These are phyloP conservation scores for Colletotrichum echinochloae DNA, from an alignment of 2,329 filamentous ascomycete species.

Conservation along the genomic window DNA sequence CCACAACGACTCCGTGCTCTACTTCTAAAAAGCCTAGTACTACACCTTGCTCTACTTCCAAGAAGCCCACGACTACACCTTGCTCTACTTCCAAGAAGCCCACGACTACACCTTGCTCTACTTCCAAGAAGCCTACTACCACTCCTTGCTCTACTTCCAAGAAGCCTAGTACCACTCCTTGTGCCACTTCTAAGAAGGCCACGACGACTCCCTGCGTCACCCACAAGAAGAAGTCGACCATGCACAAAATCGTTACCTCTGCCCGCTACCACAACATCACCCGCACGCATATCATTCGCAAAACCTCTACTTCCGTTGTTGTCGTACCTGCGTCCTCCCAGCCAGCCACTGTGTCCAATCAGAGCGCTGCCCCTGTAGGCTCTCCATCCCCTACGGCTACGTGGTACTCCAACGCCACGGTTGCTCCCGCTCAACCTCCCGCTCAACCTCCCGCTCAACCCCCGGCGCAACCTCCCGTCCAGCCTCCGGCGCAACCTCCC, in stretches of 20 bases:
- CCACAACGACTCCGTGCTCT: not conserved
- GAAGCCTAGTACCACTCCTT: not conserved
- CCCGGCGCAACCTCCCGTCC: not conserved
- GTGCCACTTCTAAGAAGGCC: not conserved
- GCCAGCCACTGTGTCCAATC: slow-evolving; percentile 1
- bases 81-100: not conserved
- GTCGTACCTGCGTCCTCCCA: not conserved
- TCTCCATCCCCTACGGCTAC: not conserved
- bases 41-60: not conserved
- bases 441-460: not conserved
- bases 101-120: not conserved
- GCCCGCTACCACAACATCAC: slow-evolving; percentile 27
- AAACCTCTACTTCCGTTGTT: slow-evolving; percentile 6
- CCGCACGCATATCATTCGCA: slow-evolving; percentile 9
- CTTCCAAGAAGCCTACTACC: not conserved
- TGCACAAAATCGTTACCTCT: slow-evolving; percentile 1
- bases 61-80: not conserved
- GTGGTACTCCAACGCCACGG: not conserved
- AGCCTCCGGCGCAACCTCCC: not conserved
- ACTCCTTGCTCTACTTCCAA: not conserved
- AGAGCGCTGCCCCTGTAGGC: not conserved
- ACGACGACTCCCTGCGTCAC: slow-evolving; percentile 8
- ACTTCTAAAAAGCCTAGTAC: not conserved
- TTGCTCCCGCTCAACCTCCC: not conserved
- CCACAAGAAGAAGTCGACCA: slow-evolving; percentile 6